phyloP scores from a whole-genome alignment of 352 stramenopile species.

The Phytophthora europaea region DNA sequence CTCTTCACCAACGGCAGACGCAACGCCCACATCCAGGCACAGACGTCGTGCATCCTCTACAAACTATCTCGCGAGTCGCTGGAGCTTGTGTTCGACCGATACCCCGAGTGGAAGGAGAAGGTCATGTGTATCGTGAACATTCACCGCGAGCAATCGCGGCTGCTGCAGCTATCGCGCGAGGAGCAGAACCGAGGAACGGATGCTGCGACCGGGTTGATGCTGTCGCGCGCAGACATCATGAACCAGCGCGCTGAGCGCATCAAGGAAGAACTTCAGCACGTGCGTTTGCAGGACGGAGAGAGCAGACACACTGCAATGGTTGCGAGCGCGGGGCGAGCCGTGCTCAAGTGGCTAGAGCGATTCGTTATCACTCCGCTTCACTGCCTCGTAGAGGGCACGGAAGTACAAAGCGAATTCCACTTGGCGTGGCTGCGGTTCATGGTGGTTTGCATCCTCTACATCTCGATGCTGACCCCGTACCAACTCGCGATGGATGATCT shows the following conservation, averaged over 20 bases:
- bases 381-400: constrained; percentile 34
- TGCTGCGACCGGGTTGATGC: constrained; percentile 17
- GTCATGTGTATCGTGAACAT: constrained; percentile 73
- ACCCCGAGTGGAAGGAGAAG: constrained; percentile 75
- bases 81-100: constrained; percentile 72
- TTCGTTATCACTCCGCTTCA: background rate
- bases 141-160: constrained; percentile 59
- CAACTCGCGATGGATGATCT: constrained; percentile 53
- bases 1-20: constrained; percentile 64
- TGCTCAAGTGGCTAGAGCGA: constrained; percentile 17
- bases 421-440: constrained; percentile 50
- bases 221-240: constrained; percentile 33
- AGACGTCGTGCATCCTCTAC: constrained; percentile 74
- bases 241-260: constrained; percentile 26
- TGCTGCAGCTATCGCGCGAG: constrained; percentile 25
- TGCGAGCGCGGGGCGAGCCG: background rate
- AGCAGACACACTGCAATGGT: background rate
- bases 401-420: constrained; percentile 57
- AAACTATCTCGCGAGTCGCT: constrained; percentile 64
- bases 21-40: constrained; percentile 55
- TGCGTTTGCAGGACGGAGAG: constrained; percentile 11
- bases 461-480: constrained; percentile 55
- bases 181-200: constrained; percentile 22
- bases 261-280: constrained; percentile 24
- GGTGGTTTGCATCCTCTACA: constrained; percentile 46